Evolutionary conservation across 2,329 filamentous ascomycete species (phyloP).

Genomic region (Chaetomiaceae sp.): DNA sequence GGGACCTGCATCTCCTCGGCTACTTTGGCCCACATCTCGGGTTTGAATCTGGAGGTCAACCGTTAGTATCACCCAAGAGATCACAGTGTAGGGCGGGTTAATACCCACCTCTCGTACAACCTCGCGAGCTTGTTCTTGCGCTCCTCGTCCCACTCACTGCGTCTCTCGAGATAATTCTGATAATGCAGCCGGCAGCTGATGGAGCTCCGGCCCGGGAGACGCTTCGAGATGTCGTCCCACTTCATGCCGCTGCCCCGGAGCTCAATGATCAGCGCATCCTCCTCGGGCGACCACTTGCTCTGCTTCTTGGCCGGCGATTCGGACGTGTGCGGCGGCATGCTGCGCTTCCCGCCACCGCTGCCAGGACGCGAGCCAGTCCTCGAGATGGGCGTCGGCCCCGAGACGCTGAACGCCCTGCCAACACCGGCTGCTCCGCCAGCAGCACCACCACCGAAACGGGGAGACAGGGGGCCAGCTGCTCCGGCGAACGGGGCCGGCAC

Average conservation of each 20-base stretch:
- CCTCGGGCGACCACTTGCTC: conserved; percentile 93
- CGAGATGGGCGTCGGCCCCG: conserved; percentile 3
- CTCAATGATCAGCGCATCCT: conserved; percentile 91
- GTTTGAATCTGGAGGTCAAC: conserved; percentile 72
- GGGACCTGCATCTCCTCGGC: conserved; percentile 93
- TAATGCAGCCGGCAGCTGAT: conserved; percentile 95
- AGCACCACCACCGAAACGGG: conserved; percentile 12
- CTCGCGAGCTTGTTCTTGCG: conserved; percentile 94
- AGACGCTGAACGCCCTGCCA: conserved; percentile 9
- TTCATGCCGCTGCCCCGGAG: conserved; percentile 90
- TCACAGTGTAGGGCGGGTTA: not conserved
- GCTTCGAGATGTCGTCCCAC: conserved; percentile 96
- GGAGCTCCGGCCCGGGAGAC: conserved; percentile 81
- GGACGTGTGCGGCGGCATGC: conserved; percentile 49
- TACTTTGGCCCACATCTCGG: conserved; percentile 96
- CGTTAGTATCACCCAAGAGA: conserved; percentile 23
- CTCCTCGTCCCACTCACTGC: conserved; percentile 95
- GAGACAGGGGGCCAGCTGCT: conserved; percentile 18
- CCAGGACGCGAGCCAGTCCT: conserved; percentile 1
- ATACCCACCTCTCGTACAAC: conserved; percentile 80
- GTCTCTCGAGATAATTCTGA: conserved; percentile 92
- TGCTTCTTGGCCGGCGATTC: conserved; percentile 84
- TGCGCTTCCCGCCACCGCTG: conserved; percentile 39
- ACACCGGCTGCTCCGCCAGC: conserved; percentile 5
- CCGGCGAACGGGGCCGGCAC: conserved; percentile 16